Percentiles rank a stretch among this genome's conserved stretches.
Evolutionary conservation across 1,284 basidiomycete species (phyloP).

Genomic region (Hymenochaete sp.): DNA sequence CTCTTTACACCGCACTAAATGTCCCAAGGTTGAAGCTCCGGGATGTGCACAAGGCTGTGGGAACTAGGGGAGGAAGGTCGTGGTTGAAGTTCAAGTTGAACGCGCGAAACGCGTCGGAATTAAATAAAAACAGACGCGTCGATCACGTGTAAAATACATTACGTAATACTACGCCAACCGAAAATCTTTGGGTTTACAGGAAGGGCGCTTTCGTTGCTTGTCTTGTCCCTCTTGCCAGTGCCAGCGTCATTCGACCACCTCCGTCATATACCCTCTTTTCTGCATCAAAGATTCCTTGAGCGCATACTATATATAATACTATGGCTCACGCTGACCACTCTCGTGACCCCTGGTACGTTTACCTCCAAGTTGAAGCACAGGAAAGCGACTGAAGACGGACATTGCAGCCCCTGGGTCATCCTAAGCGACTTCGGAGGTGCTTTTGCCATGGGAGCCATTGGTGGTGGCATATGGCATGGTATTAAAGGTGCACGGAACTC

Average conservation of each 20-base stretch:
- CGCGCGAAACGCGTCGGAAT: conserved; percentile 3
- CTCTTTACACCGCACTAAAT: too few relatives aligned
- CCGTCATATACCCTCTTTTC: too few relatives aligned
- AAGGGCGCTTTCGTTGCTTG: background rate
- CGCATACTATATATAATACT: conserved; percentile 16
- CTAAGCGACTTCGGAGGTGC: conserved; percentile 98
- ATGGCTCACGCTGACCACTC: conserved; percentile 90
- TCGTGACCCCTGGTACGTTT: conserved; percentile 82
- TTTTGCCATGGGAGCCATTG: conserved; percentile 91
- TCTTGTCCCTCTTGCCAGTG: conserved; percentile 13
- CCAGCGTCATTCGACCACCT: too few relatives aligned
- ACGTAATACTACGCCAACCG: too few relatives aligned
- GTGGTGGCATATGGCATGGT: conserved; percentile 98
- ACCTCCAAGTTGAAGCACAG: too few relatives aligned
- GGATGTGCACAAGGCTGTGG: too few relatives aligned
- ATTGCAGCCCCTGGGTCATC: conserved; percentile 88
- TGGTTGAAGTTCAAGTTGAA: conserved; percentile 8
- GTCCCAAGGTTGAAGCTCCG: too few relatives aligned
- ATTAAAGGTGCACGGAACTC: conserved; percentile 98
- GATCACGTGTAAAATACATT: too few relatives aligned
- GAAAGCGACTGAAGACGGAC: too few relatives aligned
- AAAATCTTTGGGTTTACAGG: too few relatives aligned
- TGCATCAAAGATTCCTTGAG: conserved; percentile 16
- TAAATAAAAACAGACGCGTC: background rate
- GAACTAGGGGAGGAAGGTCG: conserved; percentile 1